These are phyloP conservation scores for Globisporangium apiculatum DNA, from an alignment of 352 stramenopile species.

Conservation along the genomic window DNA sequence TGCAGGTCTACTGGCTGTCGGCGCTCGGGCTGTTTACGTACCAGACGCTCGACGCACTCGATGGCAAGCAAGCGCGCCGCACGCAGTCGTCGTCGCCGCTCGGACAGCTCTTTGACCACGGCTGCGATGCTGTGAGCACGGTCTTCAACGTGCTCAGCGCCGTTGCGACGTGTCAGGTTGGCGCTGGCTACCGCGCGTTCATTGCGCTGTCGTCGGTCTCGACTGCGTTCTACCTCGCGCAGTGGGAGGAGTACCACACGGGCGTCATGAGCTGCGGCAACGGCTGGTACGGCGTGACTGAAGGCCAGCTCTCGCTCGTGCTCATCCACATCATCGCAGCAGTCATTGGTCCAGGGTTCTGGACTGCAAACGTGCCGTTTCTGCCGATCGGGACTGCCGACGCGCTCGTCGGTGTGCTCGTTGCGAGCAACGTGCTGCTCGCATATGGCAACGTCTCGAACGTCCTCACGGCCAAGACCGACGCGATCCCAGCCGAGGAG, in stretches of 20 bases:
- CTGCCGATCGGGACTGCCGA: slow-evolving; percentile 39
- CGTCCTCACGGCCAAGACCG: slow-evolving; percentile 46
- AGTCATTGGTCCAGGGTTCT: slow-evolving; percentile 50
- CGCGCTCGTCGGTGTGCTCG: slow-evolving; percentile 42
- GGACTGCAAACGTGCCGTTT: slow-evolving; percentile 32
- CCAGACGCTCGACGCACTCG: slow-evolving; percentile 98
- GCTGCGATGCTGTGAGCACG: slow-evolving; percentile 79
- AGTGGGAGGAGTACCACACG: slow-evolving; percentile 88
- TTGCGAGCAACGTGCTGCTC: slow-evolving; percentile 74
- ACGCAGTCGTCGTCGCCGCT: slow-evolving; percentile 92
- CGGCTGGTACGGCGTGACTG: slow-evolving; percentile 74
- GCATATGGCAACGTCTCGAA: slow-evolving; percentile 70
- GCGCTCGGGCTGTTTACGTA: slow-evolving; percentile 89
- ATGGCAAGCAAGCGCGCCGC: slow-evolving; percentile 97
- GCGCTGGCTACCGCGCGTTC: slow-evolving; percentile 35
- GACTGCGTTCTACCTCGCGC: slow-evolving; percentile 77
- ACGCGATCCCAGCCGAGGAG: slow-evolving; percentile 54
- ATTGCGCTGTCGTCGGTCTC: slow-evolving; percentile 69
- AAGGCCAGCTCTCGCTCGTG: slow-evolving; percentile 77
- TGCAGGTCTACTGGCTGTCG: slow-evolving; percentile 55
- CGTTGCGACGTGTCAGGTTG: slow-evolving; percentile 51
- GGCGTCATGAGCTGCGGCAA: slow-evolving; percentile 87
- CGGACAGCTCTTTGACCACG: slow-evolving; percentile 98
- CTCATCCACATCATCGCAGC: slow-evolving; percentile 51
- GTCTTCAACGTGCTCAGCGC: slow-evolving; percentile 78